A percentile compares a stretch with the other conserved stretches of the same genome.
These are phyloP conservation scores for Cystoisospora suis DNA, from an alignment of 169 alveolate genomes.

Conservation along the genomic window DNA sequence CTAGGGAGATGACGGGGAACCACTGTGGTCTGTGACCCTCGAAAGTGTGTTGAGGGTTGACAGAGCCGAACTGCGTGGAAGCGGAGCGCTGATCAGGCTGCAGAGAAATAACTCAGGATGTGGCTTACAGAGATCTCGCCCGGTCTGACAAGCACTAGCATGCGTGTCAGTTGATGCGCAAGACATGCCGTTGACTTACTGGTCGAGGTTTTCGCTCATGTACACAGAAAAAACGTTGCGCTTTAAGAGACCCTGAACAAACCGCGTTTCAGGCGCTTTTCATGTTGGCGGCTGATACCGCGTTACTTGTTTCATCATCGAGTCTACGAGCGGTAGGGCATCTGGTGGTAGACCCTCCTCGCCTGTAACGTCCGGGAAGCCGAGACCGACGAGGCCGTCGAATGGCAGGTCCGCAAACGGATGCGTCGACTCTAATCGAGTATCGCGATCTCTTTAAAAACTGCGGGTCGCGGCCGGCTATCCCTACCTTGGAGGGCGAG, in stretches of 20 bases:
- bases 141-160: constrained; percentile 56
- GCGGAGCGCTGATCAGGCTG: constrained; percentile 50
- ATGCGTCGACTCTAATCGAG: constrained; percentile 77
- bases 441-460: neutral
- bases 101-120: neutral
- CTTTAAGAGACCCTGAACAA: constrained; percentile 71
- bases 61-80: constrained; percentile 83
- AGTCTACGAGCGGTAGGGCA: constrained; percentile 78
- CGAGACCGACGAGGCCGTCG: constrained; percentile 93
- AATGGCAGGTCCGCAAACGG: constrained; percentile 91
- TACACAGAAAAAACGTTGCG: constrained; percentile 87
- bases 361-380: constrained; percentile 84
- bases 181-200: constrained; percentile 50
- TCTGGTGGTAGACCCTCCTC: constrained; percentile 64
- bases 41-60: constrained; percentile 83
- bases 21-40: constrained; percentile 84
- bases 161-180: constrained; percentile 13
- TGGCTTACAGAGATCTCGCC: constrained; percentile 67
- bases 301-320: constrained; percentile 74
- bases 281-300: neutral
- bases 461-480: neutral
- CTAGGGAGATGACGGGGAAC: constrained; percentile 87
- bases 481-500: constrained; percentile 83
- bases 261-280: no score
- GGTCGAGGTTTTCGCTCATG: constrained; percentile 77